Evolutionary conservation across 805 yeast species (phyloP).

Genomic region (Candida gorgasii): DNA sequence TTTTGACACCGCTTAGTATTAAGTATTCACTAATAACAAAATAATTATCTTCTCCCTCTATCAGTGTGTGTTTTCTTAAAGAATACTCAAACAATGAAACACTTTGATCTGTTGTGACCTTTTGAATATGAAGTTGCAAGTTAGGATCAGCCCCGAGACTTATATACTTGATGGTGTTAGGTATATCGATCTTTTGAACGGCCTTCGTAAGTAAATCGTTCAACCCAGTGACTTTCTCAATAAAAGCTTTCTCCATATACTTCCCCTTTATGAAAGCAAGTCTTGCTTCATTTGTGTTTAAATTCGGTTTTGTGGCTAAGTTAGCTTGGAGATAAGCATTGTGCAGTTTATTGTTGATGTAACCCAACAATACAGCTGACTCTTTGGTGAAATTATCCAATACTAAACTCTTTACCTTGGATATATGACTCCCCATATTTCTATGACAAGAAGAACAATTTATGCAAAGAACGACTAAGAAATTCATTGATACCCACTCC

Average conservation of each 20-base stretch:
- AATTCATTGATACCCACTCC: conserved; percentile 85
- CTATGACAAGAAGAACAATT: conserved; percentile 89
- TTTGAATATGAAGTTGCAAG: conserved; percentile 34
- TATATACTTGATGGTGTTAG: conserved; percentile 43
- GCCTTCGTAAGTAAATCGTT: conserved; percentile 50
- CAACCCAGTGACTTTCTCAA: conserved; percentile 22
- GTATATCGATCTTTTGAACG: conserved; percentile 50
- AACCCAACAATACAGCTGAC: conserved; percentile 50
- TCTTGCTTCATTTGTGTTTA: conserved; percentile 47
- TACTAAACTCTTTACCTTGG: conserved; percentile 77
- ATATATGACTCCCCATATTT: conserved; percentile 77
- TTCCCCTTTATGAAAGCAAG: conserved; percentile 63
- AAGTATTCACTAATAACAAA: conserved; percentile 58
- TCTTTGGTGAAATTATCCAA: conserved; percentile 71
- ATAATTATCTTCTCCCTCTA: conserved; percentile 27
- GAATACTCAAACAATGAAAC: conserved; percentile 50
- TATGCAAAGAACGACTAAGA: conserved; percentile 72
- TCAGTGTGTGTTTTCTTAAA: conserved; percentile 44
- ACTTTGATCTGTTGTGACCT: conserved; percentile 17
- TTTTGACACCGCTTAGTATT: conserved; percentile 54
- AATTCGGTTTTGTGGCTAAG: conserved; percentile 9
- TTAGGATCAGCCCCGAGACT: conserved; percentile 51
- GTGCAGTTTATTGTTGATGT: conserved; percentile 52
- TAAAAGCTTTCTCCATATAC: conserved; percentile 56
- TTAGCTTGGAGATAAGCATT: conserved; percentile 61